Evolutionary conservation across 2,329 filamentous ascomycete species (phyloP), one percentile per base, ranked within the genome.

Genomic region (Cladobotryum protrusum): DNA sequence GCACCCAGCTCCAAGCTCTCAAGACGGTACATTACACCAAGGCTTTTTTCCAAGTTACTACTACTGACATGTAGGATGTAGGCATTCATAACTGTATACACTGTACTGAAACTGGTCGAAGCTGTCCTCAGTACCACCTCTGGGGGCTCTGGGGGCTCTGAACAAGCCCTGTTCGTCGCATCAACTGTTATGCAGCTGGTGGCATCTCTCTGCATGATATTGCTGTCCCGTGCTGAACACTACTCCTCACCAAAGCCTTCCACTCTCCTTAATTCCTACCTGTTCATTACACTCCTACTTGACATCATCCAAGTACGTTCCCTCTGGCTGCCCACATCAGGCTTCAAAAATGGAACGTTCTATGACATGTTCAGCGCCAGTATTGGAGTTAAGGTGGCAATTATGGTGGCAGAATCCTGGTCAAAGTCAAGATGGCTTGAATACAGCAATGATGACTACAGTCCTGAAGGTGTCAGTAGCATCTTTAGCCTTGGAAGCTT

Each of bases 271-370:
- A 67, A 59, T 14, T 52, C 58, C 11, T 78, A 71, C 45, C 52
- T 78, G 3, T 54, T 70, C 9, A 35, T 75, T 3, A 71, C 71
- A 1, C 54, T 73, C 0, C 56, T 78, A 1, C 64, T 77, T 19
- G 76, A 78, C 35, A 57, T 67, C 3, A 65, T 66, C 0, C 70
- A 71, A 50, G 60, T 63, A 0, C 63, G 76, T 5, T 50, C 52
- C 7, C 52, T 61, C 3, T 48, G 50, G 48, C 34, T 48, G 1
- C 19, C 50, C 2, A 48, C 50, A 3, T 39, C 35, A 13, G 53
- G 60, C 68, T 66, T 2, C 18, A 7, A 14, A 9, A 36, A 50
- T 9, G 8, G 17, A 17, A 20, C 37, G 5, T 65, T 60, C 40
- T 59, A 65, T 1, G 59, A 63, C 3, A 50, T 73, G 1, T 68